Conservation (phyloP, 2,329 filamentous ascomycete genomes). For the Aspergillus transmontanensis region DNA sequence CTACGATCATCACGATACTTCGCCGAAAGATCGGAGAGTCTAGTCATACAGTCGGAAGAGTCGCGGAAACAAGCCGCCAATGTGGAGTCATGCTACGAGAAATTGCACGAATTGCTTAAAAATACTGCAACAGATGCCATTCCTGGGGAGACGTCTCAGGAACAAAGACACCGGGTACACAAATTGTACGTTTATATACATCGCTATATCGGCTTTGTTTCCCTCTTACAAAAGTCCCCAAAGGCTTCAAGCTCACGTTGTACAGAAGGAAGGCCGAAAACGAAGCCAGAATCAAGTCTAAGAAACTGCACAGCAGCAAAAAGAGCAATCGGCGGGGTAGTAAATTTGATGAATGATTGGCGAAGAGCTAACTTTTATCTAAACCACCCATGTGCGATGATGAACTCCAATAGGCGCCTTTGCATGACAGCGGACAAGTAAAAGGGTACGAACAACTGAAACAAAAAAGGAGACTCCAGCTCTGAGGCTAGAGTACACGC, state of each 20-base stretch:
- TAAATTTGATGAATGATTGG: conserved; percentile 39
- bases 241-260: conserved; percentile 11
- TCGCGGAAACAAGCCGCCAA: conserved; percentile 64
- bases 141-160: conserved; percentile 62
- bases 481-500: conserved; percentile 28
- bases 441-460: neutral
- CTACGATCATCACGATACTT: conserved; percentile 59
- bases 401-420: conserved; percentile 29
- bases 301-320: conserved; percentile 64
- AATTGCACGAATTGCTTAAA: conserved; percentile 58
- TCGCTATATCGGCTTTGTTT: neutral
- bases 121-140: conserved; percentile 54
- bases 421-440: conserved; percentile 4
- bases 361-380: conserved; percentile 23
- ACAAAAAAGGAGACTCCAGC: conserved; percentile 13
- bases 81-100: conserved; percentile 60
- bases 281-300: conserved; percentile 58
- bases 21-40: conserved; percentile 53
- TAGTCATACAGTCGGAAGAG: conserved; percentile 66
- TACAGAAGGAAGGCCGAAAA: conserved; percentile 60
- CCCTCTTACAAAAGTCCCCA: neutral
- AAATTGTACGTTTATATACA: conserved; percentile 47
- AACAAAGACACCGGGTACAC: conserved; percentile 58
- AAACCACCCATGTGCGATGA: conserved; percentile 11
- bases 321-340: conserved; percentile 57